Conservation (phyloP, 2,329 filamentous ascomycete genomes). For the Trichoderma gracile region DNA sequence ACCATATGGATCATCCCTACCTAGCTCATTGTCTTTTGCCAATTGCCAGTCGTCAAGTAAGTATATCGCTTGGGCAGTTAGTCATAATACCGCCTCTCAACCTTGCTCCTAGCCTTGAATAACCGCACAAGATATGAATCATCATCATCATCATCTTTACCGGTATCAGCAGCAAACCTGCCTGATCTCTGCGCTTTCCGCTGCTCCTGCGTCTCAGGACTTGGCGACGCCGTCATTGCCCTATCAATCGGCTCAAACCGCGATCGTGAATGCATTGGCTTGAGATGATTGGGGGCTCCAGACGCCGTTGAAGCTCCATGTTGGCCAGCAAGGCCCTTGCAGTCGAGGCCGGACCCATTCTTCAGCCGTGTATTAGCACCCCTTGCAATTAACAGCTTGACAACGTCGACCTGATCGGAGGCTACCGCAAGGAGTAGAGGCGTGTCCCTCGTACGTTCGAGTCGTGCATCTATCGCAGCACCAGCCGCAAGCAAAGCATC, state of each 20-base stretch:
- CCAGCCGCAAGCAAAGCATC: background rate
- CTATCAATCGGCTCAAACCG: background rate
- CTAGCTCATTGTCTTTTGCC: no score
- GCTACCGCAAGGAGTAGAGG: background rate
- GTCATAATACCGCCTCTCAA: no score
- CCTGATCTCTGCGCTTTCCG: background rate
- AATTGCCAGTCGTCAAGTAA: no score
- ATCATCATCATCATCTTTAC: background rate
- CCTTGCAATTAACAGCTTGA: background rate
- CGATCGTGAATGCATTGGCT: background rate
- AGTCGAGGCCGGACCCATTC: background rate
- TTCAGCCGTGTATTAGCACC: background rate
- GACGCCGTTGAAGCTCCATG: background rate
- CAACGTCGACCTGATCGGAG: background rate
- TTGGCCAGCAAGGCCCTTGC: background rate
- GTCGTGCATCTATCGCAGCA: background rate
- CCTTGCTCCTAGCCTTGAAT: background rate
- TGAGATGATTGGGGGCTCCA: background rate
- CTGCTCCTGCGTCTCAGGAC: background rate
- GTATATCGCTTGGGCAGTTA: no score
- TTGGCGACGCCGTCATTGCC: background rate
- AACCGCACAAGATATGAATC: background rate
- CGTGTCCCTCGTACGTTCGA: background rate
- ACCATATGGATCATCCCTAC: no score
- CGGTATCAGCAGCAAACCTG: background rate